Conservation (phyloP, 192 early-diverging fungal species). For the Coemansia sp. region DNA sequence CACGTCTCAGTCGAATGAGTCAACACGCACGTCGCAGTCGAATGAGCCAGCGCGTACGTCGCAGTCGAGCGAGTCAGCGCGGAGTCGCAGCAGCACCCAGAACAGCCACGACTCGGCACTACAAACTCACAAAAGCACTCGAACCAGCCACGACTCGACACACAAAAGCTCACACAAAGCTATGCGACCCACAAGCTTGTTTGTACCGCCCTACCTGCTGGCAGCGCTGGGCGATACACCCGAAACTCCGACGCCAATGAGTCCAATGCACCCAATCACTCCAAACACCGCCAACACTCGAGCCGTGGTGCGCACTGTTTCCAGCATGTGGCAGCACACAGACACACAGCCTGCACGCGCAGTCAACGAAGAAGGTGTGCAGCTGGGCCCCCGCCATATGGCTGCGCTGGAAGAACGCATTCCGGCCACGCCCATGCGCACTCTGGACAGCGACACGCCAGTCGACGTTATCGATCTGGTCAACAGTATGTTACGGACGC, state of each 20-base stretch:
- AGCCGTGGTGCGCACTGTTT: slow-evolving; percentile 23
- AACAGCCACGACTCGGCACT: slow-evolving; percentile 30
- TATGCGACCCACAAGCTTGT: slow-evolving; percentile 29
- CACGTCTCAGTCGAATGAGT: not conserved
- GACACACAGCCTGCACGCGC: slow-evolving; percentile 7
- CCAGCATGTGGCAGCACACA: slow-evolving; percentile 18
- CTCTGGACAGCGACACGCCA: slow-evolving; percentile 15
- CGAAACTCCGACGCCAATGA: not conserved
- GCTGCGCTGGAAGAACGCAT: slow-evolving; percentile 42
- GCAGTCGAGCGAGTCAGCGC: not conserved
- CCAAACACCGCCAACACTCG: not conserved
- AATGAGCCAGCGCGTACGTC: not conserved
- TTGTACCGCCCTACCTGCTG: not conserved
- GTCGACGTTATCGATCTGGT: slow-evolving; percentile 35
- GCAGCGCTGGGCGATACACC: not conserved
- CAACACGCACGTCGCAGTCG: not conserved
- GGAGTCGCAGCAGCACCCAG: slow-evolving; percentile 39
- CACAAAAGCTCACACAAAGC: not conserved
- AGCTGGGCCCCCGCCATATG: slow-evolving; percentile 31
- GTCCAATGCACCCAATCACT: no score
- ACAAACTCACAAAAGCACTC: slow-evolving; percentile 23
- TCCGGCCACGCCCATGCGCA: slow-evolving; percentile 31
- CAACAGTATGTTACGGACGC: slow-evolving; percentile 31
- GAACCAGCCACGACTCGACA: slow-evolving; percentile 28
- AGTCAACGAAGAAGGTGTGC: slow-evolving; percentile 36